Evolutionary conservation across 768 basidiomycete genomes (phyloP).

Genomic region (Mycena filopes): DNA sequence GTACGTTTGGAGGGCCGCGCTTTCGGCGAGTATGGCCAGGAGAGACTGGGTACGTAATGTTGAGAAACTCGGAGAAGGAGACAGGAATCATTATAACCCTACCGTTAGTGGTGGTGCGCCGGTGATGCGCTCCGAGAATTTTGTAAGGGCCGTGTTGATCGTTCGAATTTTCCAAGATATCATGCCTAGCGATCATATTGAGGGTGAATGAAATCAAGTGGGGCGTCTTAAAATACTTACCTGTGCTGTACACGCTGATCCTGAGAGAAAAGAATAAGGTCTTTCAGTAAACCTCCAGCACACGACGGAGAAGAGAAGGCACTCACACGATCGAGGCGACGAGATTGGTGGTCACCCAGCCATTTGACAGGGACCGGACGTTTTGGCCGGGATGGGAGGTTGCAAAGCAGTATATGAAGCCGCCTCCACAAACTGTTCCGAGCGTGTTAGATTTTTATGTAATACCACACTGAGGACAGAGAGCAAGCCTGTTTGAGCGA

Average conservation of each 20-base stretch:
- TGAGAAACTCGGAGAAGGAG: too few species aligned
- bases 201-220: neutral
- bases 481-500: too few species aligned
- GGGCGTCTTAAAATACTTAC: neutral
- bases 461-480: conserved; percentile 1
- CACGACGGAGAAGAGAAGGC: too few species aligned
- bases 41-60: too few species aligned
- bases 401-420: neutral
- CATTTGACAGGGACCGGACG: neutral
- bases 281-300: neutral
- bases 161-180: conserved; percentile 6
- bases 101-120: too few species aligned
- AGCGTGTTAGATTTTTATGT: neutral
- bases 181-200: neutral
- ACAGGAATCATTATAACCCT: too few species aligned
- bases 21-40: neutral
- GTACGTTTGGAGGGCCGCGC: conserved; percentile 5
- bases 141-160: too few species aligned
- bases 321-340: conserved; percentile 5
- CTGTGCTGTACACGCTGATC: conserved; percentile 4
- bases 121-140: too few species aligned
- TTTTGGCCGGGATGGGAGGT: neutral
- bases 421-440: conserved; percentile 1
- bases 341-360: conserved; percentile 3
- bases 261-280: too few species aligned